A percentile compares a stretch with the other conserved stretches of the same genome.
Evolutionary conservation across 2,329 filamentous ascomycete genomes (phyloP).

Genomic region (Colletotrichum endophyticum): DNA sequence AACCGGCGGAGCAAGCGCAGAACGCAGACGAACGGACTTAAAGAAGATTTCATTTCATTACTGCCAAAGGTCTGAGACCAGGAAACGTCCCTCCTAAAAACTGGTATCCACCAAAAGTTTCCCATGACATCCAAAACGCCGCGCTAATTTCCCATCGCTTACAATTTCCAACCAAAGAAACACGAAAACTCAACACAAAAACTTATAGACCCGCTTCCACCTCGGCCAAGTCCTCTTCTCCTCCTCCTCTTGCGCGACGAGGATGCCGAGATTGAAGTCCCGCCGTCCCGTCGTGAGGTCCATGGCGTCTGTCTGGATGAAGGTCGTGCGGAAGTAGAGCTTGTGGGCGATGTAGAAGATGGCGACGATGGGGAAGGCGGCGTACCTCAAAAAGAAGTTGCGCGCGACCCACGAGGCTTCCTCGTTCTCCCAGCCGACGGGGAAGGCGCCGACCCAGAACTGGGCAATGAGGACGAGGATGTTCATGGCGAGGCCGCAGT

Average conservation of each 20-base stretch:
- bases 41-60: neutral
- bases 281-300: slow-evolving; percentile 85
- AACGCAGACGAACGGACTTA: neutral
- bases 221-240: slow-evolving; percentile 74
- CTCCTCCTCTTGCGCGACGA: slow-evolving; percentile 80
- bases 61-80: neutral
- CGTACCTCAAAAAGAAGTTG: slow-evolving; percentile 76
- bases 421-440: slow-evolving; percentile 62
- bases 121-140: neutral
- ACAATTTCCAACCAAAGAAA: neutral
- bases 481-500: slow-evolving; percentile 79
- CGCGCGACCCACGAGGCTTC: slow-evolving; percentile 52
- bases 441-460: slow-evolving; percentile 86
- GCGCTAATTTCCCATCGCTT: neutral
- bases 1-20: neutral
- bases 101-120: neutral
- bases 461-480: slow-evolving; percentile 78
- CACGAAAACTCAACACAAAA: slow-evolving; percentile 61
- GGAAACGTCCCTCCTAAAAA: neutral
- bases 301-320: slow-evolving; percentile 76
- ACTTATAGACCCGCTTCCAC: slow-evolving; percentile 80
- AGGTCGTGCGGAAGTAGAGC: slow-evolving; percentile 70
- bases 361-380: slow-evolving; percentile 72
- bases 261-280: slow-evolving; percentile 79
- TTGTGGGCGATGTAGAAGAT: slow-evolving; percentile 78